Evolutionary conservation across 257 asterid genomes (phyloP), one percentile per base, ranked within the genome.

Genomic region (Phtheirospermum japonicum): DNA sequence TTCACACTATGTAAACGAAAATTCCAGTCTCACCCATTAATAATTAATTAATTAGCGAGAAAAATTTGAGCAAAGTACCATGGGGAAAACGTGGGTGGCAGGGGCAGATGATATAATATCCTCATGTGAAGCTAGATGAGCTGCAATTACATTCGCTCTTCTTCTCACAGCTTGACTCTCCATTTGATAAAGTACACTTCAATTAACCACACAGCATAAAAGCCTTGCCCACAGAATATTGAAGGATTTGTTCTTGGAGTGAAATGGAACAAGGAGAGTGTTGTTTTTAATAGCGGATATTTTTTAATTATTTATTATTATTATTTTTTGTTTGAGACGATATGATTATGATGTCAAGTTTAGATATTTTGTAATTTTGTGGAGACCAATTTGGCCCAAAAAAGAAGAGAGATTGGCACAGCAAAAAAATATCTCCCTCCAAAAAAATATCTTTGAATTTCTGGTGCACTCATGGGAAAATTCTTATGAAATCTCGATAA

Each of bases 51-150:
- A 57, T 8, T 36, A n/a, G 23, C 31, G 8, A 12, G 5, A 46
- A 57, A 5, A 5, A 17, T 30, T 16, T 23, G 28, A 31, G 57
- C 48, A 31, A 68, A 28, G 3, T 68, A 86, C 95, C 95, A 86
- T 79, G 60, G 97, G 95, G 62, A 86, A 81, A 45, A 89, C 59
- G 68, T 82, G 95, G 9, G 95, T 69, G 14, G 94, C 87, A 63
- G 89, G 26, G 26, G 95, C 78, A 13, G 94, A 80, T 23, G 94
- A 80, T 23, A 23, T 23, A 45, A 89, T 32, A 71, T 86, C 94
- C 61, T 86, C 86, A 57, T 64, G 75, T 43, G 78, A 62, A 60
- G 84, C 76, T 12, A 89, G 70, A 73, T 86, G 95, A 1, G 82
- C 76, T 31, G 91, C 77, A 28, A 86, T 76, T 10, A 81, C 72